These are phyloP conservation scores for Aureobasidium sp. DNA, from an alignment of 2,329 filamentous ascomycete species.

Conservation along the genomic window DNA sequence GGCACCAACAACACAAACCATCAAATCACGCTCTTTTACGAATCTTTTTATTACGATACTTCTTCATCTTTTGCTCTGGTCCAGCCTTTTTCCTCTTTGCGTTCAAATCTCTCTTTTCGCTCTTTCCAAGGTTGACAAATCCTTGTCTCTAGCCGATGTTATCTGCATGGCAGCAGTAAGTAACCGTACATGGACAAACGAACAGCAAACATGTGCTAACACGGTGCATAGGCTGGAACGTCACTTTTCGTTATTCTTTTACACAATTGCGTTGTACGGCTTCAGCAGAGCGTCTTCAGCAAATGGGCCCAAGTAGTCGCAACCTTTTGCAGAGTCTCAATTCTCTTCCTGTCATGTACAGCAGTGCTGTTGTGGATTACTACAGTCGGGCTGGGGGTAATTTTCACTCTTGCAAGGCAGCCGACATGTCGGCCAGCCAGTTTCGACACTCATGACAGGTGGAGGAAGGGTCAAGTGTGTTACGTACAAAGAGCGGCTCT, in stretches of 20 bases:
- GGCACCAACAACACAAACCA: background rate
- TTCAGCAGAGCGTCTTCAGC: background rate
- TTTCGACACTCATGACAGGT: background rate
- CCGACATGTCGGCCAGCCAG: conserved; percentile 1
- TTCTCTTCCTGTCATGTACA: background rate
- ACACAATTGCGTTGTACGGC: background rate
- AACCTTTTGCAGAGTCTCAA: background rate
- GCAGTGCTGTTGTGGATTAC: conserved; percentile 1
- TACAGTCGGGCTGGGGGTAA: background rate
- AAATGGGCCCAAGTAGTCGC: background rate
- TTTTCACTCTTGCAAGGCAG: background rate
- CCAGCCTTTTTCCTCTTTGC: background rate
- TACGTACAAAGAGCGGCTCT: background rate
- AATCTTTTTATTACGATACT: background rate
- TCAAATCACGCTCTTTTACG: conserved; percentile 8
- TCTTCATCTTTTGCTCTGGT: conserved; percentile 7
- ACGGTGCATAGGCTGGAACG: background rate
- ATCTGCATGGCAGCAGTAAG: conserved; percentile 10
- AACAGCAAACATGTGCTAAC: background rate
- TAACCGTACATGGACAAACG: background rate
- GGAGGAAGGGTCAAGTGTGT: conserved; percentile 4
- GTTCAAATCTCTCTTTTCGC: background rate
- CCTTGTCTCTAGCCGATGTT: background rate
- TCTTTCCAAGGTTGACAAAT: background rate
- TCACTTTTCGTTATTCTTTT: background rate